Conservation (phyloP, 306 rosid species). For the Cotoneaster glaucophyllus region DNA sequence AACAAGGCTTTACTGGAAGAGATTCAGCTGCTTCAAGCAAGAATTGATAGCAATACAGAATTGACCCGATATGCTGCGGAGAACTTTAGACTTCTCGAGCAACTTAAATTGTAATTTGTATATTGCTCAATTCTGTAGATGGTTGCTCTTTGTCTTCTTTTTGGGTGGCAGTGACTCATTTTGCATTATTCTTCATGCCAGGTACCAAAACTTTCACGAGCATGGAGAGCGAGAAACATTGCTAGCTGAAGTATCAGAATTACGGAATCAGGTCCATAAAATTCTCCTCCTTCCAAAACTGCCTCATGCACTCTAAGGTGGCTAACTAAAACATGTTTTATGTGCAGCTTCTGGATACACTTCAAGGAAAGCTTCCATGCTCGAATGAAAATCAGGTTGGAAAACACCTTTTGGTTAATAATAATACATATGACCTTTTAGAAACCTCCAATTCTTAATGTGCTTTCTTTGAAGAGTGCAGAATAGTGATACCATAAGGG, state of each 20-base stretch:
- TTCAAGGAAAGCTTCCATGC: slow-evolving; percentile 38
- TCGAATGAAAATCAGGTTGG: slow-evolving; percentile 50
- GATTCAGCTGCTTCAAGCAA: slow-evolving; percentile 54
- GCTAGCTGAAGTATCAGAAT: slow-evolving; percentile 63
- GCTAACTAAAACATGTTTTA: slow-evolving; percentile 20
- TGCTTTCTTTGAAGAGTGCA: slow-evolving; percentile 27
- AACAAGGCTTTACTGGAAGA: slow-evolving; percentile 60
- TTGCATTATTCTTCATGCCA: slow-evolving; percentile 35
- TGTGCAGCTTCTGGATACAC: slow-evolving; percentile 49
- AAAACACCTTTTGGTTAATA: slow-evolving; percentile 11
- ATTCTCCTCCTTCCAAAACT: not conserved
- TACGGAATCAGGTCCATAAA: slow-evolving; percentile 65
- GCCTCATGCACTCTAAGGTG: slow-evolving; percentile 13
- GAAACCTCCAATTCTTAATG: not conserved
- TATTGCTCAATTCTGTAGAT: slow-evolving; percentile 2
- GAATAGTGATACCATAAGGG: slow-evolving; percentile 40
- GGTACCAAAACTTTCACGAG: slow-evolving; percentile 61
- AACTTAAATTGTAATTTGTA: slow-evolving; percentile 54
- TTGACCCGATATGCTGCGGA: slow-evolving; percentile 44
- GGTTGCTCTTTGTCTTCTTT: slow-evolving; percentile 13
- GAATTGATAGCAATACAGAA: slow-evolving; percentile 48
- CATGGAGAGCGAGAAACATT: slow-evolving; percentile 77
- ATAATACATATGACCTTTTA: not conserved
- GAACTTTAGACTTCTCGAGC: slow-evolving; percentile 56
- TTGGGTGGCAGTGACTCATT: slow-evolving; percentile 24